Evolutionary conservation across 306 rosid genomes (phyloP).

Genomic region (Hippophae rhamnoides): DNA sequence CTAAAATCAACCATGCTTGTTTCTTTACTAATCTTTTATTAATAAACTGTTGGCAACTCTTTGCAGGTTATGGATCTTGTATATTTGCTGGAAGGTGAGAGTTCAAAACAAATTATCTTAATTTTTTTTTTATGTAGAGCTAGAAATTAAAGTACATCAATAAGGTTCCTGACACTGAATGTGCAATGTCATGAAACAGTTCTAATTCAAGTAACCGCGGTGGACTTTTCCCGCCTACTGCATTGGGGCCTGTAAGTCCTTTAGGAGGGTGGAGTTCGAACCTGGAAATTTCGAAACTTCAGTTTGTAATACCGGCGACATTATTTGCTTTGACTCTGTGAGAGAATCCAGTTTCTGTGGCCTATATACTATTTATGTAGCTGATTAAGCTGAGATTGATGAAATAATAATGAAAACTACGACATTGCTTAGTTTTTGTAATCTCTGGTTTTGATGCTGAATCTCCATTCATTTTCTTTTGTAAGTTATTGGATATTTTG

Average conservation of each 20-base stretch:
- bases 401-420: no score
- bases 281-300: constrained; percentile 33
- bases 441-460: no score
- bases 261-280: constrained; percentile 37
- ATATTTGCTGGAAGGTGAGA: constrained; percentile 73
- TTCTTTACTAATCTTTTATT: background rate
- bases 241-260: constrained; percentile 36
- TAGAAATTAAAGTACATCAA: background rate
- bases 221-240: constrained; percentile 35
- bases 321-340: constrained; percentile 32
- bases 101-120: constrained; percentile 3
- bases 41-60: constrained; percentile 1
- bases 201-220: constrained; percentile 36
- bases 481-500: no score
- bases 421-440: no score
- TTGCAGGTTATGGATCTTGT: constrained; percentile 84
- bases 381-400: constrained; percentile 4
- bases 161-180: constrained; percentile 6
- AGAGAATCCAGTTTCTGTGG: background rate
- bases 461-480: no score
- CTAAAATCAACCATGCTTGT: background rate
- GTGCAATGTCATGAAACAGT: constrained; percentile 35
- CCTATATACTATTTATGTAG: background rate
- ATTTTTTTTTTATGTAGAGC: background rate
- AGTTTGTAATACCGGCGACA: constrained; percentile 25